Evolutionary conservation across 805 yeast genomes (phyloP).

Genomic region (Myxozyma mucilagina): DNA sequence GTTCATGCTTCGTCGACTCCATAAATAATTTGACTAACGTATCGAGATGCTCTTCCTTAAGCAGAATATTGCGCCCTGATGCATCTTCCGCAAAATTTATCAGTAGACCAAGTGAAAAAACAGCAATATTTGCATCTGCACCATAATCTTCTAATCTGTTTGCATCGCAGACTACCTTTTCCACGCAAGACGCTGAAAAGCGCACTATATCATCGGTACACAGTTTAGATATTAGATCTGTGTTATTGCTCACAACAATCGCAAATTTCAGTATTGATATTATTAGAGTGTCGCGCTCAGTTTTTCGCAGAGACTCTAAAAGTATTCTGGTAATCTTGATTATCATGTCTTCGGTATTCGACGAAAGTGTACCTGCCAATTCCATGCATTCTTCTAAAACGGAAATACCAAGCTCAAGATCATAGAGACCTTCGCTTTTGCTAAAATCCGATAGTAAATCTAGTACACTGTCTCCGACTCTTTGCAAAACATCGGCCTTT

Average conservation of each 20-base stretch:
- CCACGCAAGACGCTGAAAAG: not conserved
- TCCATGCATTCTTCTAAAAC: constrained; percentile 17
- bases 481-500: not conserved
- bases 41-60: not conserved
- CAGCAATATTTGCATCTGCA: constrained; percentile 17
- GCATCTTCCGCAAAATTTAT: constrained; percentile 19
- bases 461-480: not conserved
- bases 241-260: constrained; percentile 10
- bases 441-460: not conserved
- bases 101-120: constrained; percentile 22
- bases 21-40: not conserved
- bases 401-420: constrained; percentile 12
- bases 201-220: not conserved
- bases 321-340: not conserved
- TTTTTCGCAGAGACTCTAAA: constrained; percentile 2
- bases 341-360: not conserved
- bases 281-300: not conserved
- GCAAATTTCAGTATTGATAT: constrained; percentile 17
- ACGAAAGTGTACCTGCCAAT: not conserved
- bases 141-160: constrained; percentile 5
- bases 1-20: not conserved
- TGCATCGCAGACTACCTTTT: not conserved
- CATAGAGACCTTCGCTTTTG: constrained; percentile 1
- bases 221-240: not conserved
- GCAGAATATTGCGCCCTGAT: constrained; percentile 2